These are phyloP conservation scores for Lomentospora prolificans DNA, from an alignment of 2,329 filamentous ascomycete genomes.

Conservation along the genomic window DNA sequence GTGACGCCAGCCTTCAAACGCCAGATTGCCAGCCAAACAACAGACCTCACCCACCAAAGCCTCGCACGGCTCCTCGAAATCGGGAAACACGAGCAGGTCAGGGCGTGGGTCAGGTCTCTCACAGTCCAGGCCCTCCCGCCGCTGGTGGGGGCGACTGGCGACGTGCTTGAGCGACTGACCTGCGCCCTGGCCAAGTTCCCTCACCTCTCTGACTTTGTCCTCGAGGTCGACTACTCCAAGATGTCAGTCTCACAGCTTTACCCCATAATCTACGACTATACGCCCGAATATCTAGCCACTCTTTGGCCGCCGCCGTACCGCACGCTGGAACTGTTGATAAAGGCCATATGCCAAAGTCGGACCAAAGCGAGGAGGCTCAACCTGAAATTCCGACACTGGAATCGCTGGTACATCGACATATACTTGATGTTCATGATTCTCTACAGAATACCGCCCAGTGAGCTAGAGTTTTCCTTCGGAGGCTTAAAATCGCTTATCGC, in stretches of 20 bases:
- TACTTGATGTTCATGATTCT: background rate
- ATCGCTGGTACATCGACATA: background rate
- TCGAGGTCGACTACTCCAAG: background rate
- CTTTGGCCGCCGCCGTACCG: background rate
- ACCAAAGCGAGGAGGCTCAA: background rate
- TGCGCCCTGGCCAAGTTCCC: background rate
- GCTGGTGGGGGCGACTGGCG: background rate
- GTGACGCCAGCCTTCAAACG: no score
- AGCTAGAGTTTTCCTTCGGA: background rate
- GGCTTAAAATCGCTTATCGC: background rate
- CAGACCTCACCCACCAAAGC: no score
- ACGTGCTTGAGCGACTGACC: background rate
- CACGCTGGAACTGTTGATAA: background rate
- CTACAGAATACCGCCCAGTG: background rate
- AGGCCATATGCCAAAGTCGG: background rate
- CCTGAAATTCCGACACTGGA: background rate
- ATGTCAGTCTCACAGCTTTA: background rate
- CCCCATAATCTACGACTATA: background rate
- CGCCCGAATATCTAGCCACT: background rate
- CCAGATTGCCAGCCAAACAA: no score
- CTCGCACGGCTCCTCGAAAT: no score
- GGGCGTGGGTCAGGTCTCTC: no score
- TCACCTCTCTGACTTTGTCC: background rate
- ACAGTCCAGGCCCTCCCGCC: background rate
- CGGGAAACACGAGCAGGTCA: no score